Evolutionary conservation across 2,329 filamentous ascomycete genomes (phyloP), one percentile per base, ranked within the genome.

Genomic region (Aaosphaeria arxii): DNA sequence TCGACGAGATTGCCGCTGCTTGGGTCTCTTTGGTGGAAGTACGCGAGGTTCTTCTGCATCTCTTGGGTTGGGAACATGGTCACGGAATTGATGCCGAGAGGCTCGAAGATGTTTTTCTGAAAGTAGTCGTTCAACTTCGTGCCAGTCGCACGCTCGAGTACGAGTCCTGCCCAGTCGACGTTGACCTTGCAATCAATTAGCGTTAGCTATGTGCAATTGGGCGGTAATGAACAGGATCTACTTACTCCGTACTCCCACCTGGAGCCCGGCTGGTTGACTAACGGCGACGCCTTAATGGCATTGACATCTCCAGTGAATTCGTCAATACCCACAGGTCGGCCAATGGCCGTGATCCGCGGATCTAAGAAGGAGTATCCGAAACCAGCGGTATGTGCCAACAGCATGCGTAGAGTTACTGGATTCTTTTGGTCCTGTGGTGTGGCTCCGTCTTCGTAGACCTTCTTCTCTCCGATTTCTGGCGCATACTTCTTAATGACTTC

Each of bases 241-340:
- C 63, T 50, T 57, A 72, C 67, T 1, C 69, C 68, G 40, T 87
- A 87, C 48, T 81, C 75, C 80, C 82, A 88, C 3, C 71, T 71
- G 28, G 78, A 75, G 0, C 84, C 84, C 0, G 85, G 85, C 53
- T 88, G 82, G 53, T 84, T 82, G 1, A 86, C 62, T 11, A 88
- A 64, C 1, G 84, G 80, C 48, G 67, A 63, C 9, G 68, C 61
- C 33, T 76, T 57, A 40, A 85, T 70, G 28, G 82, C 82, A 31
- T 74, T 71, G 11, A 76, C 58, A 5, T 79, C 71, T 0, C 79
- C 78, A 0, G 76, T 77, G 56, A 86, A 81, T 58, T 86, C 83
- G 47, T 86, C 80, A 4, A 77, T 58, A 0, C 81, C 80, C 0
- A 70, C 64, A 0, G 81, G 81, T 5, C 72, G 66, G 1, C 67